phyloP scores from a whole-genome alignment of 306 rosid genomes.

The Casuarina cunninghamiana region DNA sequence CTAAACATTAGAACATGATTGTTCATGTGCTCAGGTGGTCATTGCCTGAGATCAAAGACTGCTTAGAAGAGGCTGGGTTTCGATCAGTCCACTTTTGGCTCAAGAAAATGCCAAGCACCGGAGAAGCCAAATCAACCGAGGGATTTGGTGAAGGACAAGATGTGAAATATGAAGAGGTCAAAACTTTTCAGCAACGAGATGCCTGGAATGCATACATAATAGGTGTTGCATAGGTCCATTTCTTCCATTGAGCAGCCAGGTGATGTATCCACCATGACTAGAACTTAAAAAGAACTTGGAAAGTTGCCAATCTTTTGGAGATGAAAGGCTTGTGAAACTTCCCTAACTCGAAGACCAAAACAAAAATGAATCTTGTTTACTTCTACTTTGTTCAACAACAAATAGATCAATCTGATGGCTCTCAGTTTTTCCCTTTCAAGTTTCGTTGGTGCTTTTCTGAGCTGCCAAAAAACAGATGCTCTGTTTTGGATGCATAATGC shows the following conservation, averaged over 20 bases:
- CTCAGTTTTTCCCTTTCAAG: too few relatives aligned
- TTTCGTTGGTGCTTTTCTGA: too few relatives aligned
- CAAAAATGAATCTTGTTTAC: background rate
- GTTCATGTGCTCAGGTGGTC: conserved; percentile 68
- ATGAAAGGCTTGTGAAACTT: background rate
- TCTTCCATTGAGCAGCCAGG: background rate
- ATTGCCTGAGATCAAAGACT: conserved; percentile 87
- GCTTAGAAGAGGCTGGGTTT: conserved; percentile 89
- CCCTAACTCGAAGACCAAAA: background rate
- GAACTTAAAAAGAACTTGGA: background rate
- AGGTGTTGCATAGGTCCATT: conserved; percentile 59
- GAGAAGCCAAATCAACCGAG: conserved; percentile 49
- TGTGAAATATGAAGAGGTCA: conserved; percentile 72
- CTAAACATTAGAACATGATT: conserved; percentile 22
- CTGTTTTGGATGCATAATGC: too few relatives aligned
- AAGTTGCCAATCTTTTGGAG: background rate
- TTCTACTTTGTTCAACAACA: background rate
- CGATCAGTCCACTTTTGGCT: conserved; percentile 81
- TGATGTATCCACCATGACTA: background rate
- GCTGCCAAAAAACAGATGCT: too few relatives aligned
- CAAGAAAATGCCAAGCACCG: conserved; percentile 70
- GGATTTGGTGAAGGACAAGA: conserved; percentile 72
- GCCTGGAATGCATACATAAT: conserved; percentile 94
- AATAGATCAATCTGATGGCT: too few relatives aligned
- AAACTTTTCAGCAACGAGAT: conserved; percentile 71